Evolutionary conservation across 257 asterid genomes (phyloP), one percentile per base, ranked within the genome.

Genomic region (Penstemon newberryi): DNA sequence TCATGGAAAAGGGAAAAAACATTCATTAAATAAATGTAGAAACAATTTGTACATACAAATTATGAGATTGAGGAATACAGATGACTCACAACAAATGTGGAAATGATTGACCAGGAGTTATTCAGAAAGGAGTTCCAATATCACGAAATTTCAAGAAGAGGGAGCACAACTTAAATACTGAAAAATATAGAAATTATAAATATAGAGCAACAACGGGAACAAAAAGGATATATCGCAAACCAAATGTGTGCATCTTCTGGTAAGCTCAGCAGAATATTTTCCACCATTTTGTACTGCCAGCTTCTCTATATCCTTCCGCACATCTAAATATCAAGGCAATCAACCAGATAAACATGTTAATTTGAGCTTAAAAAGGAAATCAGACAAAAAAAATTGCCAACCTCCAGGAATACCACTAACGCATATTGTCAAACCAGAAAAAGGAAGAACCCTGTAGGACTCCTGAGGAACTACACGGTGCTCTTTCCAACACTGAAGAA

Each of bases 401-500:
- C 99, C 99, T 78, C 86, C 80, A 54, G 89, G 89, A 76, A 89
- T 81, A 67, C 91, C 88, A 80, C 89, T 89, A 75, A 94, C 97
- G 44, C 91, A 87, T 67, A 94, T 81, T 65, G 82, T 83, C 78
- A 94, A 78, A 63, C 99, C 99, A 68, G 85, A 82, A 82, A 94
- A 89, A 67, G 97, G 95, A 76, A 79, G 96, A 85, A 90, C 89
- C 76, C 86, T 83, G 81, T 77, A 94, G 65, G 93, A 75, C 52
- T 94, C 99, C 38, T 86, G 96, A 68, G 99, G 92, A 75, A 91
- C 97, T 70, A 89, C 85, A 63, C 97, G 92, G 77, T 94, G 99
- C 81, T 94, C 99, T 81, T 87, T 89, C 99, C 99, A 94, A 75
- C 99, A 94, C 44, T 91, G 99, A 51, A 74, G 86, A 62, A 94